Evolutionary conservation across 73 alveolate species (phyloP).

Genomic region (Urostyla sp.): DNA sequence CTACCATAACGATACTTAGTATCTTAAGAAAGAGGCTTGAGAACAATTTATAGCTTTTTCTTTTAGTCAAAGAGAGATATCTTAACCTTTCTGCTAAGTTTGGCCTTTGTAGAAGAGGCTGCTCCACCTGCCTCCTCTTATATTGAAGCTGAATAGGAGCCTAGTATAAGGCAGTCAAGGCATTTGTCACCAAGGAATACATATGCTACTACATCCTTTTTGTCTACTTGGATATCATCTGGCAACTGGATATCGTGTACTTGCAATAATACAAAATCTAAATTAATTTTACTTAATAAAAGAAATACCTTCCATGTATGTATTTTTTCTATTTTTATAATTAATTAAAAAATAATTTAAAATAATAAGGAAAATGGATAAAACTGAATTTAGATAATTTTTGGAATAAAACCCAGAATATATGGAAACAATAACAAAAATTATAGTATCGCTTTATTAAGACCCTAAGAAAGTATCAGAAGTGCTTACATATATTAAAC

Average conservation of each 20-base stretch:
- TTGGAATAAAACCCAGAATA: conserved; percentile 2
- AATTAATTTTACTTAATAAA: not conserved
- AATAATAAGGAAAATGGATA: not conserved
- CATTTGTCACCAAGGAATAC: conserved; percentile 36
- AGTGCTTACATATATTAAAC: conserved; percentile 23
- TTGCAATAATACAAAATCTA: conserved; percentile 26
- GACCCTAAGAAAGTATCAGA: conserved; percentile 50
- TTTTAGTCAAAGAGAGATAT: conserved; percentile 40
- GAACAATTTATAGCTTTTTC: conserved; percentile 17
- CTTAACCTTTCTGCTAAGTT: conserved; percentile 9
- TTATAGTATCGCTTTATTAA: not conserved
- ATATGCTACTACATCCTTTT: conserved; percentile 46
- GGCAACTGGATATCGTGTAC: conserved; percentile 41
- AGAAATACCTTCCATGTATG: not conserved
- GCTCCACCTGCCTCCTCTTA: not conserved
- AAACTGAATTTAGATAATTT: conserved; percentile 6
- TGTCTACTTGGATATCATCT: conserved; percentile 6
- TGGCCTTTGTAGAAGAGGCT: not conserved
- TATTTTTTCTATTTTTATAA: not conserved
- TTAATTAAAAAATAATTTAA: too few species aligned
- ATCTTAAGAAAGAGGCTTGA: conserved; percentile 3
- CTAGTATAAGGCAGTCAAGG: conserved; percentile 31
- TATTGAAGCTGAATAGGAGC: not conserved
- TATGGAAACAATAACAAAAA: conserved; percentile 11
- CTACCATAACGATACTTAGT: conserved; percentile 36